phyloP scores from a whole-genome alignment of 495 filamentous ascomycete species.

The Penicillium parvum region DNA sequence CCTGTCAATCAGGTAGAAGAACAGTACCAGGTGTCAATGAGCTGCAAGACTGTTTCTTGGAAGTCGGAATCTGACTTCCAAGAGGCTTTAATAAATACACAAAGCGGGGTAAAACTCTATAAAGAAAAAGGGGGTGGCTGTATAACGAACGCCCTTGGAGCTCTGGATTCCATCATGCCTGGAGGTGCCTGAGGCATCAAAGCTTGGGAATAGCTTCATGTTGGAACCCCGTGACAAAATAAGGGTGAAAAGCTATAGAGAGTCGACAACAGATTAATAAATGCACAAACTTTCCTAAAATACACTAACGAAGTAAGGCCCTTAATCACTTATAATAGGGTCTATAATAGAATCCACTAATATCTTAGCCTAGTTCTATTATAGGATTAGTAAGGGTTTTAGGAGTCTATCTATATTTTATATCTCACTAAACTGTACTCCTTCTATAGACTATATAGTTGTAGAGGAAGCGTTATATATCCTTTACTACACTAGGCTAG shows the following conservation, averaged over 20 bases:
- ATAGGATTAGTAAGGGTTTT: background rate
- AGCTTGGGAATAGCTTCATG: too few relatives aligned
- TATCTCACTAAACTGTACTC: background rate
- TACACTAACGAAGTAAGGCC: background rate
- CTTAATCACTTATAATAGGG: background rate
- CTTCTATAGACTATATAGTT: background rate
- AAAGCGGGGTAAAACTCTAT: too few relatives aligned
- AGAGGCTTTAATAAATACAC: too few relatives aligned
- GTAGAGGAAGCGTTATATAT: background rate
- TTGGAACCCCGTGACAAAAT: too few relatives aligned
- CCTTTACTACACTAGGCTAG: background rate
- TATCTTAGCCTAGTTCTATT: background rate
- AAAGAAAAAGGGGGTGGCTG: too few relatives aligned
- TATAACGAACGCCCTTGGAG: too few relatives aligned
- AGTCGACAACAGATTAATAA: background rate
- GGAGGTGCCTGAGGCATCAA: too few relatives aligned
- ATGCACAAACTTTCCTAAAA: background rate
- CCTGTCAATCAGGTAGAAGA: too few relatives aligned
- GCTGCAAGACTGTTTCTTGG: too few relatives aligned
- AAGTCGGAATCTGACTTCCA: too few relatives aligned
- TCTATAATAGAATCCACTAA: background rate
- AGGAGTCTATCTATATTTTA: background rate
- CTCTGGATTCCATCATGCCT: too few relatives aligned
- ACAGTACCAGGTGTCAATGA: too few relatives aligned
- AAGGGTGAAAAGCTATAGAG: constrained; percentile 1